phyloP scores from a whole-genome alignment of 169 alveolate genomes.

The Plasmodium coatneyi region DNA sequence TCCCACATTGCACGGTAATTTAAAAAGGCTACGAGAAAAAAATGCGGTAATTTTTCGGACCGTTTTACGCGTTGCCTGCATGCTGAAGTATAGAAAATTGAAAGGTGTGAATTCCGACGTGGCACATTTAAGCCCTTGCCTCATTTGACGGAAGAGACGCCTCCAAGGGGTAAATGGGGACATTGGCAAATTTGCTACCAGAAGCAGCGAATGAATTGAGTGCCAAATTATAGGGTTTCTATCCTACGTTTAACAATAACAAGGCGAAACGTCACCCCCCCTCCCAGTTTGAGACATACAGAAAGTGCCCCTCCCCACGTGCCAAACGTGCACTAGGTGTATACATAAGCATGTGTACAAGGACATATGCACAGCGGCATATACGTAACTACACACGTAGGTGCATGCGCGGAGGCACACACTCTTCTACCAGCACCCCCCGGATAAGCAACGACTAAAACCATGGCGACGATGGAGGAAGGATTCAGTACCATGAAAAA shows the following conservation, averaged over 20 bases:
- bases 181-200: not conserved
- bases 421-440: not conserved
- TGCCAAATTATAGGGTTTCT: not conserved
- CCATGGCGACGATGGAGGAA: constrained; percentile 32
- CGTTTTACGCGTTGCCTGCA: not conserved
- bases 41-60: not conserved
- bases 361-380: not conserved
- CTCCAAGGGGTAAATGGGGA: not conserved
- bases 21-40: not conserved
- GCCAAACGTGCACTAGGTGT: not conserved
- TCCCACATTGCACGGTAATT: not conserved
- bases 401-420: not conserved
- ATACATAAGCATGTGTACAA: not conserved
- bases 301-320: not conserved
- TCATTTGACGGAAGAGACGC: not conserved
- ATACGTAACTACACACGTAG: not conserved
- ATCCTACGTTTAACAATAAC: not conserved
- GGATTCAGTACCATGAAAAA: constrained; percentile 33
- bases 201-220: not conserved
- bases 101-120: not conserved
- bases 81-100: not conserved
- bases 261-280: not conserved
- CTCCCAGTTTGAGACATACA: not conserved
- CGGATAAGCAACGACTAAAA: not conserved
- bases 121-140: not conserved